These are phyloP conservation scores for Pseudonitzschia multiseries DNA, from an alignment of 108 stramenopile genomes.

Conservation along the genomic window DNA sequence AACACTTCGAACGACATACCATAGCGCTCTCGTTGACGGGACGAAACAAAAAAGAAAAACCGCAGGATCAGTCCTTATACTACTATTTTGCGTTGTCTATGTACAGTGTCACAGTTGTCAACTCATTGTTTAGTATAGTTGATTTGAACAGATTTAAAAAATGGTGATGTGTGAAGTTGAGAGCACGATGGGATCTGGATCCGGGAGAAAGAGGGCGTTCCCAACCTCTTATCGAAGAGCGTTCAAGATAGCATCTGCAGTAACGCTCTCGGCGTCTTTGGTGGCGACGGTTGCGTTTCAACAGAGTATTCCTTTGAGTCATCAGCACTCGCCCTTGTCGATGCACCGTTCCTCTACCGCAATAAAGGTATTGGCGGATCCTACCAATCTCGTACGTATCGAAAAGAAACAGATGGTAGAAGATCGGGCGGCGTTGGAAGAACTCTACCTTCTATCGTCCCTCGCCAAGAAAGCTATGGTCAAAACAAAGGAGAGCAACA, in stretches of 20 bases:
- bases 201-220: constrained; percentile 5
- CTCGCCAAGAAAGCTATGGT: constrained; percentile 3
- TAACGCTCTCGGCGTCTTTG: constrained; percentile 7
- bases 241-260: not conserved
- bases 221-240: not conserved
- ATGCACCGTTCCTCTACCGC: constrained; percentile 12
- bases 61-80: no score
- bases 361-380: constrained; percentile 6
- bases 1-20: no score
- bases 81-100: no score
- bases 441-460: constrained; percentile 11
- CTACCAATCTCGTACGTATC: constrained; percentile 2
- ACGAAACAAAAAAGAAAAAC: no score
- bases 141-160: not conserved
- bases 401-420: constrained; percentile 1
- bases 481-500: not conserved
- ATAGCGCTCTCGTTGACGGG: no score
- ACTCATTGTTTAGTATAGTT: no score
- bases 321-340: not conserved
- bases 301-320: not conserved
- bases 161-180: not conserved
- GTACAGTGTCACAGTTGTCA: no score
- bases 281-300: constrained; percentile 9
- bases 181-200: not conserved
- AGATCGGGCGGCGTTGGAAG: constrained; percentile 14